These are phyloP conservation scores for Erigeron philadelphicus DNA, from an alignment of 140 eudicot species.

Conservation along the genomic window DNA sequence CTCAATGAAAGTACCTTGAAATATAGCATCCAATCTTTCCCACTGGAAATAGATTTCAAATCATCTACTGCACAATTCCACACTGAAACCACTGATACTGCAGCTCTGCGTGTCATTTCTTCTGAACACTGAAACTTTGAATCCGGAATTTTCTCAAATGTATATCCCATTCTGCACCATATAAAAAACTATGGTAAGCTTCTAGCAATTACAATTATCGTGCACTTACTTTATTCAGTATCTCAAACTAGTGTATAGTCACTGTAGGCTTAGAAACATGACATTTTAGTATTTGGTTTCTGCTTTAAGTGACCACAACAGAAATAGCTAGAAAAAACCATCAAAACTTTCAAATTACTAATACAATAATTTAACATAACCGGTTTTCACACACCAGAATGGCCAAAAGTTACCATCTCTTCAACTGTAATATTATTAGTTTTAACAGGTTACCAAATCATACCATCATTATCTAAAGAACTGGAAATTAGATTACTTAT, in stretches of 20 bases:
- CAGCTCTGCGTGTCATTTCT: slow-evolving; percentile 57
- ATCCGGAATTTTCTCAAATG: slow-evolving; percentile 68
- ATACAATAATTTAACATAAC: too few species aligned
- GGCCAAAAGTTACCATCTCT: not conserved
- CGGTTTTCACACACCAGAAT: not conserved
- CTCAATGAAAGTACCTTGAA: slow-evolving; percentile 46
- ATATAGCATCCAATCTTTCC: slow-evolving; percentile 61
- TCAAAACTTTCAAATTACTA: too few species aligned
- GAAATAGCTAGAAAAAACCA: too few species aligned
- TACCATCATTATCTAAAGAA: not conserved
- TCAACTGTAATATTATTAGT: not conserved
- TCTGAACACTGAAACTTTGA: slow-evolving; percentile 58
- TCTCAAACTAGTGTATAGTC: not conserved
- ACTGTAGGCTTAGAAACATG: not conserved
- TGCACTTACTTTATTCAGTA: not conserved
- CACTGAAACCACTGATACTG: slow-evolving; percentile 45
- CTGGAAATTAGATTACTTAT: not conserved
- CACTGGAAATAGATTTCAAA: slow-evolving; percentile 64
- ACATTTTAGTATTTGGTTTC: not conserved
- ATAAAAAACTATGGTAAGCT: slow-evolving; percentile 22
- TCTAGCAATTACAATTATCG: not conserved
- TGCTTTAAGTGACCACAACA: not conserved
- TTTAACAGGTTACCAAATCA: not conserved
- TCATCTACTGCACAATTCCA: slow-evolving; percentile 58
- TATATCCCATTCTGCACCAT: slow-evolving; percentile 60